phyloP scores from a whole-genome alignment of 179 eudicot species.

The Sideroxylon spinosum region DNA sequence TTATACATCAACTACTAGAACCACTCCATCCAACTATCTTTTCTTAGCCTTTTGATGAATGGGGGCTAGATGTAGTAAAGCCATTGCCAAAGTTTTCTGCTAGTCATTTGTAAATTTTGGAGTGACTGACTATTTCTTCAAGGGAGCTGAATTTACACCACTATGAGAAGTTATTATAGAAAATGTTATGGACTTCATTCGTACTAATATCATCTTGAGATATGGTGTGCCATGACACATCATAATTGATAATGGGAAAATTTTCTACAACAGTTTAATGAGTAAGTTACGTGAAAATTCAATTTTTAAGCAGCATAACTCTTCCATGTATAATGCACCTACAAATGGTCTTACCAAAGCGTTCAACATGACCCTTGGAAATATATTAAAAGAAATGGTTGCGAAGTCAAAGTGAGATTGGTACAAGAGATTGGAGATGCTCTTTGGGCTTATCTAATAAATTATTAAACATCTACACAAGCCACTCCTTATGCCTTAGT shows the following conservation, averaged over 20 bases:
- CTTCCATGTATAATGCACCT: slow-evolving; percentile 16
- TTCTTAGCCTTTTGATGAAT: slow-evolving; percentile 23
- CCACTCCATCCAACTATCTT: no score
- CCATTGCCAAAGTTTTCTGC: slow-evolving; percentile 16
- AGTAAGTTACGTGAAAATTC: no score
- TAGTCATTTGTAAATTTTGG: slow-evolving; percentile 19
- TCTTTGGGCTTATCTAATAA: slow-evolving; percentile 14
- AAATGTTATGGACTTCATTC: no score
- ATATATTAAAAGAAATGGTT: slow-evolving; percentile 14
- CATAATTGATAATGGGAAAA: no score
- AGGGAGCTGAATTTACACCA: slow-evolving; percentile 13
- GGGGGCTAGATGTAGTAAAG: slow-evolving; percentile 20
- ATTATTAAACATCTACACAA: neutral
- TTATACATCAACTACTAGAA: no score
- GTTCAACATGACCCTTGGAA: slow-evolving; percentile 13
- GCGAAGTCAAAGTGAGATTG: neutral
- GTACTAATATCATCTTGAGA: no score
- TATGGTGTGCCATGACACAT: no score
- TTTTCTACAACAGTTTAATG: no score
- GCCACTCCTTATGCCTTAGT: slow-evolving; percentile 14
- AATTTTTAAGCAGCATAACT: slow-evolving; percentile 16
- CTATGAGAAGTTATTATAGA: slow-evolving; percentile 6
- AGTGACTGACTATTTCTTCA: slow-evolving; percentile 19
- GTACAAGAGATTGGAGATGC: slow-evolving; percentile 6
- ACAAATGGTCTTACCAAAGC: slow-evolving; percentile 7